Percentiles rank a stretch among this genome's conserved stretches.
phyloP scores from a whole-genome alignment of 805 yeast genomes.

The Monosporozyma aerobia region DNA sequence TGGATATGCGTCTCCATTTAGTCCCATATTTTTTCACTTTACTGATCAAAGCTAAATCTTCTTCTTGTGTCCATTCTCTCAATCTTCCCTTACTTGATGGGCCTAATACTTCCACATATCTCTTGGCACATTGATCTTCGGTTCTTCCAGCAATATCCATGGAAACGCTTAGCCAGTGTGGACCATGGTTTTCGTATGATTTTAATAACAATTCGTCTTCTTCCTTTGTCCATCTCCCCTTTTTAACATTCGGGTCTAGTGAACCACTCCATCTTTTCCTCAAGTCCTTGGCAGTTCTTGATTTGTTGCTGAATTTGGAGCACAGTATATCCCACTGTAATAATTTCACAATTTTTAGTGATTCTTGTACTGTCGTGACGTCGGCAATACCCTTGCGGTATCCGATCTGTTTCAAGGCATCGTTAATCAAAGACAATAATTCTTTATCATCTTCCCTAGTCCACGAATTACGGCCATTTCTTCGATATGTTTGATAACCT shows the following conservation, averaged over 20 bases:
- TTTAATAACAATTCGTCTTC: slow-evolving; percentile 62
- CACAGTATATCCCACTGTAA: slow-evolving; percentile 60
- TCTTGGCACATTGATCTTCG: slow-evolving; percentile 89
- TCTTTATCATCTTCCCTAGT: slow-evolving; percentile 60
- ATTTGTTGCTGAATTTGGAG: slow-evolving; percentile 35
- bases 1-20: slow-evolving; percentile 77
- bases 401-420: slow-evolving; percentile 28
- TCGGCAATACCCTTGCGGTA: slow-evolving; percentile 30
- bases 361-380: slow-evolving; percentile 21
- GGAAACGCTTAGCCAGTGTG: slow-evolving; percentile 82
- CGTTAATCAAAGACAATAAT: slow-evolving; percentile 37
- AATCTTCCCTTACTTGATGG: slow-evolving; percentile 70
- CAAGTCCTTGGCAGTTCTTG: slow-evolving; percentile 70
- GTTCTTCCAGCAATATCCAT: slow-evolving; percentile 72
- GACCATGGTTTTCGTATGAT: slow-evolving; percentile 61
- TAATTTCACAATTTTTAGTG: slow-evolving; percentile 22
- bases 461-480: slow-evolving; percentile 63
- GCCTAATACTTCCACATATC: slow-evolving; percentile 81
- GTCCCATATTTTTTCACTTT: slow-evolving; percentile 70
- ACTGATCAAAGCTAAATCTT: slow-evolving; percentile 61
- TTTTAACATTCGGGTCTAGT: slow-evolving; percentile 68
- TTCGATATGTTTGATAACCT: slow-evolving; percentile 65
- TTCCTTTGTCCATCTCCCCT: slow-evolving; percentile 78
- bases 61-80: slow-evolving; percentile 70
- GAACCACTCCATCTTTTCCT: slow-evolving; percentile 83